Conservation (phyloP, 208 protist genomes). For the Wallacemonas sp. region DNA sequence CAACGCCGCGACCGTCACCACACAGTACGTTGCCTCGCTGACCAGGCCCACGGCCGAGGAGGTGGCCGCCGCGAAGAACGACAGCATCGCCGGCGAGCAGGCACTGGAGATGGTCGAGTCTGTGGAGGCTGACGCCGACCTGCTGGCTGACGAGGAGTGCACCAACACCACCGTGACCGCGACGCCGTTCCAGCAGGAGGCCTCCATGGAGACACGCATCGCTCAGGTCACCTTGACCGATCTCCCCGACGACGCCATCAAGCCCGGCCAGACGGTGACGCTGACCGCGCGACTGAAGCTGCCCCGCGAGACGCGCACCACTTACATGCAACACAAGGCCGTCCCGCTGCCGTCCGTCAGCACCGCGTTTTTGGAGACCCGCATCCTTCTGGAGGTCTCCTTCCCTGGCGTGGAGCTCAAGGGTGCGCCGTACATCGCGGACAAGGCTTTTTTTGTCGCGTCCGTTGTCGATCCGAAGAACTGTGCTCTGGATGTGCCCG, state of each 20-base stretch:
- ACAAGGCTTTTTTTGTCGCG: constrained; percentile 13
- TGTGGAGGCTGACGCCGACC: constrained; percentile 8
- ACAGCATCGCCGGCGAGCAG: constrained; percentile 4
- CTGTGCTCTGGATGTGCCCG: background rate
- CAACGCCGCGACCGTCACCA: background rate
- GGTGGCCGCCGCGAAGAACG: constrained; percentile 9
- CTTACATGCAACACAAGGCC: constrained; percentile 8
- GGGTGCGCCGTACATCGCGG: background rate
- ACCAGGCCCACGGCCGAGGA: background rate
- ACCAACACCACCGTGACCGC: constrained; percentile 3
- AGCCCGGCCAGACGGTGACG: constrained; percentile 13
- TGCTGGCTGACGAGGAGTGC: constrained; percentile 17
- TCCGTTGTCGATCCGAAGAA: constrained; percentile 2
- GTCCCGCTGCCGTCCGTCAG: constrained; percentile 6
- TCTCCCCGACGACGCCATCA: constrained; percentile 13
- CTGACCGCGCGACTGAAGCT: constrained; percentile 9
- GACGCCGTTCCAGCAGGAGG: constrained; percentile 1
- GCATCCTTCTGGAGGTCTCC: constrained; percentile 1
- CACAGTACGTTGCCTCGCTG: constrained; percentile 2
- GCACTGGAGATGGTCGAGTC: background rate
- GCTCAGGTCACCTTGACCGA: constrained; percentile 9
- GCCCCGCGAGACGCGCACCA: constrained; percentile 12
- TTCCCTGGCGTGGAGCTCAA: constrained; percentile 15
- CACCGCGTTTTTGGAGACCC: constrained; percentile 1
- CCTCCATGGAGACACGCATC: constrained; percentile 14